These are phyloP conservation scores for Eragrostis nindensis DNA, from an alignment of 176 grass and related monocot genomes.

Conservation along the genomic window DNA sequence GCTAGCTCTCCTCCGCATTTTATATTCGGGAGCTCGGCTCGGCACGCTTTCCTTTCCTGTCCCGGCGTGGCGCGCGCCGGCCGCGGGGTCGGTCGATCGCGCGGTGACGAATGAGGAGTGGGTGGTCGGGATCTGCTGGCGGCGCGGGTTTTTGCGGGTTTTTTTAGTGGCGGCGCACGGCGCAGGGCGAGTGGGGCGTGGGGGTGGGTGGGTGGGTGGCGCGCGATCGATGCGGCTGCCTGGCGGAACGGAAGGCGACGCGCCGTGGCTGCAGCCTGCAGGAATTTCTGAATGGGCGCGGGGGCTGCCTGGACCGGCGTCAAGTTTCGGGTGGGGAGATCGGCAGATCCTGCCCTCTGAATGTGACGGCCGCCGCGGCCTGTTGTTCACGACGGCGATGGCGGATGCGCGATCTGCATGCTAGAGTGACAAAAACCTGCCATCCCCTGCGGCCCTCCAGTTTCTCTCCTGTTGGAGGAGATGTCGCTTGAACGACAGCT, in stretches of 20 bases:
- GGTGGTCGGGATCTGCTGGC: conserved; percentile 11
- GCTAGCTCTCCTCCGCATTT: conserved; percentile 7
- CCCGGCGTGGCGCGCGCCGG: too few species aligned
- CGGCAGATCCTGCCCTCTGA: neutral
- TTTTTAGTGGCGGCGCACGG: conserved; percentile 28
- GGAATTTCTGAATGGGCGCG: neutral
- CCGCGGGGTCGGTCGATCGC: neutral
- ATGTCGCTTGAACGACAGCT: too few species aligned
- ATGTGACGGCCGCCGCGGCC: neutral
- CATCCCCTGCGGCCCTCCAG: too few species aligned
- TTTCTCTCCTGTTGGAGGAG: too few species aligned
- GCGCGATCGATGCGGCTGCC: too few species aligned
- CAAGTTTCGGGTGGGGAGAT: neutral
- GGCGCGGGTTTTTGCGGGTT: neutral
- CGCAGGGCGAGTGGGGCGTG: too few species aligned
- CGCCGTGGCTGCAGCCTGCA: neutral
- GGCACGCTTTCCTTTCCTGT: neutral
- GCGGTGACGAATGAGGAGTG: conserved; percentile 21
- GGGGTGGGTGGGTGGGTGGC: neutral
- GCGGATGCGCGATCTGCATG: too few species aligned
- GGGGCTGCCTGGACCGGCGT: neutral
- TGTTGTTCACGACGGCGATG: neutral
- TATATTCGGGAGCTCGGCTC: neutral
- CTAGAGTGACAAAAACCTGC: too few species aligned
- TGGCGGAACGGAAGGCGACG: neutral